Evolutionary conservation across 129 eudicot genomes (phyloP), one percentile per base, ranked within the genome.

Genomic region (Flaveria sonorensis): DNA sequence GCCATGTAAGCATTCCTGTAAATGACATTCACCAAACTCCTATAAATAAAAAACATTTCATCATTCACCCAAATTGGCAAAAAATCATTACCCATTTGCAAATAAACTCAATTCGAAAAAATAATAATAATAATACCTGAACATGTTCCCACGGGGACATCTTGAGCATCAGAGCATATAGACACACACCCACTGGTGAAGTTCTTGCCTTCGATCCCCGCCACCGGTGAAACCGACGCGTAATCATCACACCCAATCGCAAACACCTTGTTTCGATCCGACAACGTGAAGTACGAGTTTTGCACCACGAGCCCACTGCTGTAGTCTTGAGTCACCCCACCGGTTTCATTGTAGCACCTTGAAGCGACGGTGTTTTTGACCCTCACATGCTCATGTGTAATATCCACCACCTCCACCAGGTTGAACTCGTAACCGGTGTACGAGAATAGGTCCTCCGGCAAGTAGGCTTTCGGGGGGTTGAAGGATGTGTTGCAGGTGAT

Each of bases 401-500:
- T 62, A 24, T 65, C 70, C 3, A 19, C n/a, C 0, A 83, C 62
- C 21, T 73, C 70, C 3, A 78, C 7, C 19, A 12, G 50, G 14
- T 6, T 11, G 26, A 55, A n/a, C 3, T 19, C 7, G 26, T n/a
- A 21, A 21, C 67, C 56, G 7, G 15, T 19, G 50, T 55, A 55
- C 2, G 48, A 21, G 12, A 60, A 26, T 2, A 26, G 15, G 39
- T 60, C 12, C 15, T 36, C 39, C 9, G 66, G 39, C n/a, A 67
- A 67, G 52, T 40, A 67, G 50, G 72, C 28, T 67, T 67, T 67
- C n/a, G 72, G 72, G 10, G 72, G 72, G 8, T 67, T 4, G 28
- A 67, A 67, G n/a, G 72, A 67, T 19, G 53, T 67, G 72, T 67
- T 67, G 50, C 72, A 67, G 51, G 61, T 80, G 74, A 80, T 73